Evolutionary conservation across 768 basidiomycete species (phyloP).

Genomic region (Chiua virens): DNA sequence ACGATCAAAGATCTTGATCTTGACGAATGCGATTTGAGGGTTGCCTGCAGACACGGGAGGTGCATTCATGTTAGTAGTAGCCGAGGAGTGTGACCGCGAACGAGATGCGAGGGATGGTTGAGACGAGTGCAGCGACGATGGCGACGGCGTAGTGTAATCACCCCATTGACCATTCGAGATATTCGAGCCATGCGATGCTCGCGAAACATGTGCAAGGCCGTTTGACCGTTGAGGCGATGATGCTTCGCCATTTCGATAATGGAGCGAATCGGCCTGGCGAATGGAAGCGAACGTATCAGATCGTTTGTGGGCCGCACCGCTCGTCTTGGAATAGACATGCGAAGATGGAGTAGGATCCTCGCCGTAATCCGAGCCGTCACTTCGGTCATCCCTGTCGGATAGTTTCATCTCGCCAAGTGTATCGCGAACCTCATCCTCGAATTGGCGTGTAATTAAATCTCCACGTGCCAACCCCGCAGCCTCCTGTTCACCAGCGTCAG

Average conservation of each 20-base stretch:
- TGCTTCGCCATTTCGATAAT: slow-evolving; percentile 31
- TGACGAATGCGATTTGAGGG: slow-evolving; percentile 86
- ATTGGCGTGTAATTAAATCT: slow-evolving; percentile 33
- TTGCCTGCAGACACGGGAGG: slow-evolving; percentile 78
- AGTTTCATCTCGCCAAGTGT: slow-evolving; percentile 50
- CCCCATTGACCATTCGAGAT: slow-evolving; percentile 28
- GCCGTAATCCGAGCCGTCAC: slow-evolving; percentile 68
- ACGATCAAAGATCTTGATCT: slow-evolving; percentile 97
- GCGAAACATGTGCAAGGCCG: slow-evolving; percentile 16
- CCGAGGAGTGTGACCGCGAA: slow-evolving; percentile 58
- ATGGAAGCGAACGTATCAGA: slow-evolving; percentile 48
- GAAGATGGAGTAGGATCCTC: slow-evolving; percentile 39
- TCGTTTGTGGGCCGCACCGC: slow-evolving; percentile 40
- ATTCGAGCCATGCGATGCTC: slow-evolving; percentile 32
- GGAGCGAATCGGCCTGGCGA: slow-evolving; percentile 31
- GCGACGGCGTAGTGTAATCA: slow-evolving; percentile 39
- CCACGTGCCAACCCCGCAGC: slow-evolving; percentile 32
- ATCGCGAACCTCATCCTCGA: slow-evolving; percentile 46
- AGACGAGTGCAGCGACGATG: slow-evolving; percentile 49
- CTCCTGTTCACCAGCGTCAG: slow-evolving; percentile 34
- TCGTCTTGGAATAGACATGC: slow-evolving; percentile 43
- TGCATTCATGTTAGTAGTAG: slow-evolving; percentile 50
- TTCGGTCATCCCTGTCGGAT: slow-evolving; percentile 46
- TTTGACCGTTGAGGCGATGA: slow-evolving; percentile 36
- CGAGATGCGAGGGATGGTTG: slow-evolving; percentile 54